Evolutionary conservation across 257 asterid species (phyloP), one percentile per base, ranked within the genome.

Genomic region (Paulownia fortunei): DNA sequence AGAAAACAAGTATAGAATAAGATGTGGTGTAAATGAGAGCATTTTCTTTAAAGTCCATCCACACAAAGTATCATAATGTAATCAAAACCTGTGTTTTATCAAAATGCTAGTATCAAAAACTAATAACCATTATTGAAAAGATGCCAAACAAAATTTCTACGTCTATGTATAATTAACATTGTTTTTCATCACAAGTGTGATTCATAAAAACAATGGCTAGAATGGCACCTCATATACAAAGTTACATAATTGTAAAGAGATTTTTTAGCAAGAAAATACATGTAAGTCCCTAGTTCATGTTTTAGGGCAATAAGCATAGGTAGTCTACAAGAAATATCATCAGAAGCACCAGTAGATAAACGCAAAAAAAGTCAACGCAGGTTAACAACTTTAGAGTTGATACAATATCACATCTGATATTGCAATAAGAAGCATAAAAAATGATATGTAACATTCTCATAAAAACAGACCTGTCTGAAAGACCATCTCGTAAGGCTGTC

Each of bases 381-480:
- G 3, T 58, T 36, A 27, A 51, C 34, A 24, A 68, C 46, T 55
- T 54, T 27, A 47, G 23, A 47, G 8, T 36, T 74, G 47, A 30
- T 59, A 69, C 26, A 39, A 47, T 36, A 59, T 63, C 70, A 36
- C 24, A 82, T 46, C 60, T 9, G 24, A 39, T 44, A 70, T 42
- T 37, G 61, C 61, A 80, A 69, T 32, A 49, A 44, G 10, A 23
- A 72, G 58, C 26, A 61, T 42, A 24, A 8, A 64, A 56, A 27
- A 18, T 27, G 61, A 72, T 51, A 36, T 34, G 26, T 18, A 80
- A 27, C 41, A 59, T 34, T 18, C 41, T 68, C 72, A 49, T 26
- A 36, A 51, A 39, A 58, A 63, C 86, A 56, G 19, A 95, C 99
- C 98, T 95, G 90, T 95, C 95, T 39, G 85, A 82, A 82, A 93